phyloP scores from a whole-genome alignment of 352 stramenopile genomes.

The Thalassiosira exigua region DNA sequence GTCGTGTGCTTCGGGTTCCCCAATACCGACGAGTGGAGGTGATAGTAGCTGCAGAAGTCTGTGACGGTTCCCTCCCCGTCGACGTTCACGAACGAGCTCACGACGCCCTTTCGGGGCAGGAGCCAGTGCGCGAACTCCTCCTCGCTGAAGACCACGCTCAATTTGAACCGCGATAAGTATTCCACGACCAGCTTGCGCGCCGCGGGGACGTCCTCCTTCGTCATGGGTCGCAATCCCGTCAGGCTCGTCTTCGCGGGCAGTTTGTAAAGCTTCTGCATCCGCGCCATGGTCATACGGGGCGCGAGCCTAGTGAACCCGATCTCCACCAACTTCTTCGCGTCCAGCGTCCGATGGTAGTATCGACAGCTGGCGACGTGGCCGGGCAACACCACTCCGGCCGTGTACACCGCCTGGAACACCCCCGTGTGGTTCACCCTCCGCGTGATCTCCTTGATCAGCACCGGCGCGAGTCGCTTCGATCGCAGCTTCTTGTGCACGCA shows the following conservation, averaged over 20 bases:
- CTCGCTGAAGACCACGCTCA: conserved; percentile 90
- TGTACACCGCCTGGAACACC: conserved; percentile 97
- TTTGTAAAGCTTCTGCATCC: conserved; percentile 91
- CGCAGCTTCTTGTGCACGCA: conserved; percentile 98
- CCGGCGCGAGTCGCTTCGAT: conserved; percentile 91
- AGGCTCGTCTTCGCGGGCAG: conserved; percentile 81
- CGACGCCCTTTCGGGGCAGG: conserved; percentile 92
- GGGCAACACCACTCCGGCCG: conserved; percentile 95
- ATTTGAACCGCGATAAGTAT: conserved; percentile 88
- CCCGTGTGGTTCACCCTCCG: conserved; percentile 94
- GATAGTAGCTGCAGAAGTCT: conserved; percentile 97
- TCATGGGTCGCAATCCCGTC: conserved; percentile 81
- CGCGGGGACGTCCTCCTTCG: conserved; percentile 78
- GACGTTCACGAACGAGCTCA: conserved; percentile 92
- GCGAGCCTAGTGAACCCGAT: conserved; percentile 95
- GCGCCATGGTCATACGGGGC: conserved; percentile 93
- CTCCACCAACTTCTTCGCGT: conserved; percentile 98
- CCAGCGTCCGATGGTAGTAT: conserved; percentile 97
- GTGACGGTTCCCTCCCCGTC: conserved; percentile 85
- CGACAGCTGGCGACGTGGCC: conserved; percentile 92
- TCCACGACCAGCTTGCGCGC: conserved; percentile 84
- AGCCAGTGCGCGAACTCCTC: conserved; percentile 97
- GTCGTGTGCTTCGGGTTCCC: conserved; percentile 93
- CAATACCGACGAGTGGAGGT: conserved; percentile 96
- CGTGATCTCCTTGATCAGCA: conserved; percentile 99